These are phyloP conservation scores for Vairimorpha necatrix DNA, from an alignment of 371 early-diverging fungal genomes.

Conservation along the genomic window DNA sequence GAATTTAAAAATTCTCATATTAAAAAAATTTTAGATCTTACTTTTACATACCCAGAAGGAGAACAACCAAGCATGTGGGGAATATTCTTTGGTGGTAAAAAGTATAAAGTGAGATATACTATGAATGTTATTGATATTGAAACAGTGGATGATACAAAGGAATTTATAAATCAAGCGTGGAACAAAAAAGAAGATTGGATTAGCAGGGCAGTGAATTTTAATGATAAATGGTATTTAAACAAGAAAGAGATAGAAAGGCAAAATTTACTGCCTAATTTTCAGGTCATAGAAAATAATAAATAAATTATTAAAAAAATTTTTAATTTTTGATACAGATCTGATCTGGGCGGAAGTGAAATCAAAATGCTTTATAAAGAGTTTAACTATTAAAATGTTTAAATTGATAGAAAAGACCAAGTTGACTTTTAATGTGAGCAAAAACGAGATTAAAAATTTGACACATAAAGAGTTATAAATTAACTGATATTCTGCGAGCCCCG, in stretches of 20 bases:
- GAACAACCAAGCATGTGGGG: conserved; percentile 40
- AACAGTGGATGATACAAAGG: conserved; percentile 29
- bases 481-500: too few species aligned
- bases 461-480: too few species aligned
- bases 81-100: conserved; percentile 26
- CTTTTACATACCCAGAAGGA: conserved; percentile 50
- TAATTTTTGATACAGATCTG: too few species aligned
- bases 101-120: conserved; percentile 42
- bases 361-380: too few species aligned
- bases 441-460: too few species aligned
- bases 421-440: too few species aligned
- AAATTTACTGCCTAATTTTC: background rate
- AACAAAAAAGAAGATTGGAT: conserved; percentile 58
- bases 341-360: too few species aligned
- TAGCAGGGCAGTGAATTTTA: conserved; percentile 30
- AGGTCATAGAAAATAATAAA: too few species aligned
- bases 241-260: background rate
- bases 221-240: background rate
- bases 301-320: too few species aligned
- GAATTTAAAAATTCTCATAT: conserved; percentile 35
- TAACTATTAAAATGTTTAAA: too few species aligned
- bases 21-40: conserved; percentile 56
- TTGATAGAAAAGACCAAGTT: too few species aligned
- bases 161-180: conserved; percentile 54
- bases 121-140: conserved; percentile 17